A percentile compares a stretch with the other conserved stretches of the same genome.
These are phyloP conservation scores for Podospora australis DNA, from an alignment of 495 filamentous ascomycete genomes.

Conservation along the genomic window DNA sequence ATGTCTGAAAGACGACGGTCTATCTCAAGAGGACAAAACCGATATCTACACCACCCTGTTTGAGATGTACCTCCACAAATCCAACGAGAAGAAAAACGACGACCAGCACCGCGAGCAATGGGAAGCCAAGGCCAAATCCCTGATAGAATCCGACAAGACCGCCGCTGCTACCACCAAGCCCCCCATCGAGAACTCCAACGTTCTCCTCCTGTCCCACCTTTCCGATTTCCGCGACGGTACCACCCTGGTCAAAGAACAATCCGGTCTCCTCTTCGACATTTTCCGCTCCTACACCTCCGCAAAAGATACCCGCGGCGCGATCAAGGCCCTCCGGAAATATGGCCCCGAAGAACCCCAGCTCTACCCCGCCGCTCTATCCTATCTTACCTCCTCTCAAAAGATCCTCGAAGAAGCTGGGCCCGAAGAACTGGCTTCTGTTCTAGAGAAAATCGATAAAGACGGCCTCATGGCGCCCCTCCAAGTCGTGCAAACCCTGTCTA, in stretches of 20 bases:
- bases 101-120: constrained; percentile 63
- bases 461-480: constrained; percentile 93
- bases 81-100: constrained; percentile 61
- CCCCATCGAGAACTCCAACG: constrained; percentile 88
- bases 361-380: constrained; percentile 86
- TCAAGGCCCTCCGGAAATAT: constrained; percentile 84
- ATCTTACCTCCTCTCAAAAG: constrained; percentile 78
- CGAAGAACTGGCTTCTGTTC: constrained; percentile 69
- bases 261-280: constrained; percentile 88
- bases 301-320: constrained; percentile 83
- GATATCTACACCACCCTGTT: constrained; percentile 95
- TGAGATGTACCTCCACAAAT: constrained; percentile 93
- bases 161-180: constrained; percentile 38
- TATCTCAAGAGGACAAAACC: constrained; percentile 61
- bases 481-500: constrained; percentile 80
- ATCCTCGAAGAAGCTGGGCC: constrained; percentile 82
- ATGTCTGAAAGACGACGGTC: constrained; percentile 58
- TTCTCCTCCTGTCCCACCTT: constrained; percentile 85
- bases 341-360: constrained; percentile 87
- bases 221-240: constrained; percentile 87
- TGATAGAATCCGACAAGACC: constrained; percentile 58
- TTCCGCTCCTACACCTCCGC: constrained; percentile 95
- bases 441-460: constrained; percentile 81
- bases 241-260: constrained; percentile 85
- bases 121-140: constrained; percentile 84